A percentile compares a stretch with the other conserved stretches of the same genome.
These are phyloP conservation scores for Barnettozyma botsteinii DNA, from an alignment of 805 yeast genomes.

Conservation along the genomic window DNA sequence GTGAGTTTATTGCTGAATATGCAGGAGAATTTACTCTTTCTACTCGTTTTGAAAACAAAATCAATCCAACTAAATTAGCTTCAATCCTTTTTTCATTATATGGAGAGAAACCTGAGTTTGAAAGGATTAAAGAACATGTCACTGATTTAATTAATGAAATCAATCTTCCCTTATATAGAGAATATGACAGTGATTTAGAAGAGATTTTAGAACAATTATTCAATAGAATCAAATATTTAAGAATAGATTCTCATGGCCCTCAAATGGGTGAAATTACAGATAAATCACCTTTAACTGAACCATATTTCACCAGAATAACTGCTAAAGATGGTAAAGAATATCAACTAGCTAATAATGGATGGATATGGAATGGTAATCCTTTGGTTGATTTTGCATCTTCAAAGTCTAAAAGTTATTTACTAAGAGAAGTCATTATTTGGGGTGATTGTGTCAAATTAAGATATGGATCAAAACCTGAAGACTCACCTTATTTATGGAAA, in stretches of 20 bases:
- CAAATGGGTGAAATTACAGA: slow-evolving; percentile 59
- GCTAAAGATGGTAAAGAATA: slow-evolving; percentile 48
- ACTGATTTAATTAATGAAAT: slow-evolving; percentile 63
- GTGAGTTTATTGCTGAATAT: slow-evolving; percentile 40
- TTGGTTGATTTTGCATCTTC: slow-evolving; percentile 86
- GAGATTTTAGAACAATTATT: slow-evolving; percentile 63
- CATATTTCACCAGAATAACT: slow-evolving; percentile 75
- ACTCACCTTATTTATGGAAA: slow-evolving; percentile 86
- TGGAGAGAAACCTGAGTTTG: slow-evolving; percentile 19
- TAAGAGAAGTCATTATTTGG: slow-evolving; percentile 95
- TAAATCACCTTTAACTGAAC: slow-evolving; percentile 65
- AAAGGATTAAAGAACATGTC: slow-evolving; percentile 35
- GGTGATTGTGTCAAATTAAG: slow-evolving; percentile 94
- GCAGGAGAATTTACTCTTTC: slow-evolving; percentile 39
- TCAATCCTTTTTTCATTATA: slow-evolving; percentile 40
- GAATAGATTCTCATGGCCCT: slow-evolving; percentile 82
- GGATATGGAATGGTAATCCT: slow-evolving; percentile 98
- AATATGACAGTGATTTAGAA: slow-evolving; percentile 67
- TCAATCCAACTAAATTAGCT: slow-evolving; percentile 48
- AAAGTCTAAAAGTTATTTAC: slow-evolving; percentile 70
- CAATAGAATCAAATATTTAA: slow-evolving; percentile 69
- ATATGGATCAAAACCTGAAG: slow-evolving; percentile 71
- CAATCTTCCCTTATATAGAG: slow-evolving; percentile 63
- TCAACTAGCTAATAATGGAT: slow-evolving; percentile 90
- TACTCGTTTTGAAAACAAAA: slow-evolving; percentile 43